Evolutionary conservation across 2,329 filamentous ascomycete genomes (phyloP), one percentile per base, ranked within the genome.

Genomic region (Xylaria sp.): DNA sequence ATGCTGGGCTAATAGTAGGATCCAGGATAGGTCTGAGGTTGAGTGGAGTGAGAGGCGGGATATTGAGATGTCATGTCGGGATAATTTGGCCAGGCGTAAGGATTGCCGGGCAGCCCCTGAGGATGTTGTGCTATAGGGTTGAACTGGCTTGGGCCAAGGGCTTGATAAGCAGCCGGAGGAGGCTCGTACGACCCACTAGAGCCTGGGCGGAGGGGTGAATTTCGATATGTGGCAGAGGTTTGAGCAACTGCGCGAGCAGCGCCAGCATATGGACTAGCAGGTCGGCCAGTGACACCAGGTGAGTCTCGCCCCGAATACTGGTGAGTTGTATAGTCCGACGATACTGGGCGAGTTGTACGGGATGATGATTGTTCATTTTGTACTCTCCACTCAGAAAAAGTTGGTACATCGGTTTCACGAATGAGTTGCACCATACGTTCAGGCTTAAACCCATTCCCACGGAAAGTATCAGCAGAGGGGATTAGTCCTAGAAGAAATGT

Each of bases 371-470:
- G 80, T 41, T 66, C 78, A 57, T 78, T 77, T 57, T 72, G 75
- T 41, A 81, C 77, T 76, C 88, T 89, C 85, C 88, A 89, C 9
- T 84, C 81, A 39, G 80, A 81, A 71, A 85, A 87, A 70, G 89
- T 87, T 0, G 92, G 92, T 10, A 96, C 84, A 28, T 88, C 83
- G 7, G 91, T 89, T 63, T 89, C 86, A 39, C 90, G 87, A 25
- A 99, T 84, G 50, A 98, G 84, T 39, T 89, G 87, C 7, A 96
- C 91, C 82, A 98, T 85, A 68, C 87, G 90, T 41, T 89, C 84
- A 0, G 94, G 83, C 71, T 88, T 92, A 75, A 97, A 91, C 12
- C 89, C 87, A 48, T 89, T 87, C 23, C 89, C 88, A 63, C 90
- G 89, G 80, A 97, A 98, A 8, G 88, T 85, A 28, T 91, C 88